Conservation (phyloP, 495 filamentous ascomycete species). For the Evernia prunastri region DNA sequence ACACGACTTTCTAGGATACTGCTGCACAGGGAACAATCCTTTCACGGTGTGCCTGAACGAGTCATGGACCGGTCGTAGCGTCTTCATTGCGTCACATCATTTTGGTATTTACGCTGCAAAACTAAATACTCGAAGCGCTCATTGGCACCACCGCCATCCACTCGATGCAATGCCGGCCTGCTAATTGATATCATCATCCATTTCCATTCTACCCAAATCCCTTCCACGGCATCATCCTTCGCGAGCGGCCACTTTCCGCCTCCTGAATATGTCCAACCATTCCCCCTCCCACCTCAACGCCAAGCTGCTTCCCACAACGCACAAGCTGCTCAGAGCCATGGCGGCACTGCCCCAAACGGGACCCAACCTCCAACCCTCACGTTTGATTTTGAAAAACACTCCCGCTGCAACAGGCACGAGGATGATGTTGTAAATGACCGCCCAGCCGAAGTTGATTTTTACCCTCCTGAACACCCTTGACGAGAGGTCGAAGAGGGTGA, state of each 20-base stretch:
- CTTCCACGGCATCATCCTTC: background rate
- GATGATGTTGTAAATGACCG: conserved; percentile 73
- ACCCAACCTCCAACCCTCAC: conserved; percentile 49
- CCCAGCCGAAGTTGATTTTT: conserved; percentile 85
- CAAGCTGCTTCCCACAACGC: conserved; percentile 67
- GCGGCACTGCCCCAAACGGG: conserved; percentile 82
- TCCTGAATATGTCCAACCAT: background rate
- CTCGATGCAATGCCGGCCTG: background rate
- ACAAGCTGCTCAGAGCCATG: conserved; percentile 81
- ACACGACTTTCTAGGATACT: background rate
- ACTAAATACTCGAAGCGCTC: background rate
- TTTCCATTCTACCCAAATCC: background rate
- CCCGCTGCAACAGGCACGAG: conserved; percentile 82
- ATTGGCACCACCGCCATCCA: background rate
- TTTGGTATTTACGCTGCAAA: too few species aligned
- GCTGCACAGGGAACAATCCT: background rate
- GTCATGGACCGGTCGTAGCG: too few species aligned
- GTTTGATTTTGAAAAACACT: conserved; percentile 52
- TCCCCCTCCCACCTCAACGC: conserved; percentile 47
- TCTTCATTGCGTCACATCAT: too few species aligned
- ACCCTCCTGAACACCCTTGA: conserved; percentile 68
- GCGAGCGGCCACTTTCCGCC: background rate
- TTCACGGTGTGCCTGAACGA: background rate
- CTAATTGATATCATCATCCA: background rate
- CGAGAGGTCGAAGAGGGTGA: conserved; percentile 67